A percentile compares a stretch with the other conserved stretches of the same genome.
Conservation (phyloP, 805 yeast genomes). For the Scheffersomyces lignosus region DNA sequence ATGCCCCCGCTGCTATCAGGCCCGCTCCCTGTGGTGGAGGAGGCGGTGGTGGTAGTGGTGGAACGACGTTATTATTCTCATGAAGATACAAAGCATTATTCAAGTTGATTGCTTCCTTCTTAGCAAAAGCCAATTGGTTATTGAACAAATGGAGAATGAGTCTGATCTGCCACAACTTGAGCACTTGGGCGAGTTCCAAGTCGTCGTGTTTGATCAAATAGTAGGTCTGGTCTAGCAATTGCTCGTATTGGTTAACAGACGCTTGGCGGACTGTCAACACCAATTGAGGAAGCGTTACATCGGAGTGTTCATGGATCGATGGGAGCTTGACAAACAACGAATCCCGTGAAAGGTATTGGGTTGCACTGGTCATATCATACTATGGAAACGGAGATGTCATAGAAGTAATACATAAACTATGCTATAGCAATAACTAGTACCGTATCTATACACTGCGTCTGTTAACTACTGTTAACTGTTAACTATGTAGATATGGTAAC, state of each 20-base stretch:
- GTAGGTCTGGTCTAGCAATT: slow-evolving; percentile 14
- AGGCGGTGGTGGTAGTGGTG: slow-evolving; percentile 4
- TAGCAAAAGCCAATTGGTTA: slow-evolving; percentile 29
- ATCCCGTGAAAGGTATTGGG: slow-evolving; percentile 10
- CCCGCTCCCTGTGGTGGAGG: not conserved
- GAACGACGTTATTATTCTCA: slow-evolving; percentile 22
- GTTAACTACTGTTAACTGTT: too few relatives aligned
- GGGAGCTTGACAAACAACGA: slow-evolving; percentile 17
- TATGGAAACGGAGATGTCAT: too few relatives aligned
- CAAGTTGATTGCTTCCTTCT: slow-evolving; percentile 36
- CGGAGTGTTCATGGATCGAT: not conserved
- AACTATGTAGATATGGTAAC: too few relatives aligned
- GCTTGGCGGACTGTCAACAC: not conserved
- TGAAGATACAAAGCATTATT: slow-evolving; percentile 34
- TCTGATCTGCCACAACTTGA: slow-evolving; percentile 39
- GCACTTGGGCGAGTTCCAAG: slow-evolving; percentile 9
- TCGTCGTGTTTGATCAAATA: slow-evolving; percentile 10
- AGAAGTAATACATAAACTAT: too few relatives aligned
- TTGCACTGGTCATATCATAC: slow-evolving; percentile 2
- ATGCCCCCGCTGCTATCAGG: slow-evolving; percentile 9
- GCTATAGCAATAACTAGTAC: too few relatives aligned
- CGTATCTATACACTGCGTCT: too few relatives aligned
- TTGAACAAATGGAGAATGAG: slow-evolving; percentile 29
- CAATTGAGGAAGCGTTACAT: slow-evolving; percentile 1
- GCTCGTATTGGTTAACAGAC: slow-evolving; percentile 3